Evolutionary conservation across 2,329 filamentous ascomycete genomes (phyloP).

Genomic region (Trichoderma lentiforme): DNA sequence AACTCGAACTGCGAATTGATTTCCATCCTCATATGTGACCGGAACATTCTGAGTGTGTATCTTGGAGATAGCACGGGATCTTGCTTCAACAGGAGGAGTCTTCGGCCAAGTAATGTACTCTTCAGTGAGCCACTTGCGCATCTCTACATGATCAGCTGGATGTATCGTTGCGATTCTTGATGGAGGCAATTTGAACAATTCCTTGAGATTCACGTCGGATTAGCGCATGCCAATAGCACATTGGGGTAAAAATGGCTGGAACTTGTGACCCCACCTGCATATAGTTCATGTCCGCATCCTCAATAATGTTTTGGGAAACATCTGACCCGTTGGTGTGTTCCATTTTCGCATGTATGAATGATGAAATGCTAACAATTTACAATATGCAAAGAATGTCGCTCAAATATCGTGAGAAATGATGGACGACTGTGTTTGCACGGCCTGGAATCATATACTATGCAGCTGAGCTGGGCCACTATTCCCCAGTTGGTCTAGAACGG

Average conservation of each 20-base stretch:
- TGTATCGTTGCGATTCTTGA: neutral
- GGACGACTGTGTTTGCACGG: neutral
- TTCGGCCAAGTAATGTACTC: neutral
- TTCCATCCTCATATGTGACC: neutral
- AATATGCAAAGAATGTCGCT: neutral
- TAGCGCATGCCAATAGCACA: neutral
- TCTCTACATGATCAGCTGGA: neutral
- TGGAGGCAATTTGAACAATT: neutral
- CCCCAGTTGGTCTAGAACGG: neutral
- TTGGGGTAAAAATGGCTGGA: neutral
- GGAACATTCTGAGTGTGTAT: neutral
- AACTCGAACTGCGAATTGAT: neutral
- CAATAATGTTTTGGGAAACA: neutral
- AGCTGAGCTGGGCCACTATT: neutral
- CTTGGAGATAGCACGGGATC: neutral
- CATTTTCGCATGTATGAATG: neutral
- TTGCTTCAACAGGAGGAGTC: neutral
- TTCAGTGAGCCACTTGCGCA: neutral
- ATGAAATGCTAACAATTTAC: neutral
- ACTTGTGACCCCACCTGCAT: neutral
- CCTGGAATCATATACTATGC: neutral
- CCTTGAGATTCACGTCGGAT: neutral
- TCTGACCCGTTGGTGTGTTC: neutral
- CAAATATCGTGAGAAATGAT: neutral
- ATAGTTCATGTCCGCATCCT: neutral